phyloP scores from a whole-genome alignment of 768 basidiomycete genomes.

The Mycena olivaceomarginata region DNA sequence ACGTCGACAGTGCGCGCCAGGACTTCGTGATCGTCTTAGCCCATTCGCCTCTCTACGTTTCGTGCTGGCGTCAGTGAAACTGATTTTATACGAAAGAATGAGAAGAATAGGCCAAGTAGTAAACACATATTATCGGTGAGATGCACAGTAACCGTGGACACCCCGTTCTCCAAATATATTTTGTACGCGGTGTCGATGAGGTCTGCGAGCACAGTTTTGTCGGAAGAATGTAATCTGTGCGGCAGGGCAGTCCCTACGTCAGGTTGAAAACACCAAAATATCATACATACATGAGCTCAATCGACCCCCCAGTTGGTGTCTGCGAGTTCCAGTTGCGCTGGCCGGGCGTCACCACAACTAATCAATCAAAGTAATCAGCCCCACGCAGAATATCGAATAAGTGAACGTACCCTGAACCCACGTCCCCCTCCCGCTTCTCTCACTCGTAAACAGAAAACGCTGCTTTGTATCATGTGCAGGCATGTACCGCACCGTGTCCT shows the following conservation, averaged over 20 bases:
- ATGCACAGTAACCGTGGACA: conserved; percentile 30
- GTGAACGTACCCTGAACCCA: conserved; percentile 36
- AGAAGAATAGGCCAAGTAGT: not conserved
- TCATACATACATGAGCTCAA: conserved; percentile 27
- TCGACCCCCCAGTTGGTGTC: conserved; percentile 19
- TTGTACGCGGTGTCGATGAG: conserved; percentile 24
- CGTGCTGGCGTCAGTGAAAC: no score
- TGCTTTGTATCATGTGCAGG: conserved; percentile 36
- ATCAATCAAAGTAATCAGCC: not conserved
- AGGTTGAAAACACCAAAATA: not conserved
- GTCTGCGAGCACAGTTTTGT: conserved; percentile 25
- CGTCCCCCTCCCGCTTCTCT: conserved; percentile 22
- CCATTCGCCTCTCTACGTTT: conserved; percentile 34
- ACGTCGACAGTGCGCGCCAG: conserved; percentile 35
- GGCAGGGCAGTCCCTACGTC: no score
- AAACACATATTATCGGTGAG: conserved; percentile 35
- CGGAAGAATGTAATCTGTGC: conserved; percentile 32
- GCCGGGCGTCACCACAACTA: conserved; percentile 34
- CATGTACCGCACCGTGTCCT: conserved; percentile 33
- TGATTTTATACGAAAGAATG: not conserved
- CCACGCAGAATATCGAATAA: not conserved
- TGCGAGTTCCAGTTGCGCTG: conserved; percentile 30
- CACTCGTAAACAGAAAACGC: conserved; percentile 27
- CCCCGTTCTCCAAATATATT: conserved; percentile 16
- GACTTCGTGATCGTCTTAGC: conserved; percentile 38